A percentile compares a stretch with the other conserved stretches of the same genome.
phyloP scores from a whole-genome alignment of 805 yeast species.

The Priceomyces medius region DNA sequence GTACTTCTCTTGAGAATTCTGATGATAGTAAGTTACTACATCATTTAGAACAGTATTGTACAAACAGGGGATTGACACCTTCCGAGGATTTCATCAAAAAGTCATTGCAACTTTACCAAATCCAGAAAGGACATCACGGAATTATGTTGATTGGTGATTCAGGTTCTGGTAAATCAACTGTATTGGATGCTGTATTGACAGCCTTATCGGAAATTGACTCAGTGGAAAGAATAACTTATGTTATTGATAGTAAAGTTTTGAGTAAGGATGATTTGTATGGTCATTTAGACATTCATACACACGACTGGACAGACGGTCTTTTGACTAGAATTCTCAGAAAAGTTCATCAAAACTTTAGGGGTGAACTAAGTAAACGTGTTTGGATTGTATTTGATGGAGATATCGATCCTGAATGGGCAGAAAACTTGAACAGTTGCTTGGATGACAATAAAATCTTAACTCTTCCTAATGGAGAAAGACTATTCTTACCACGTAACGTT shows the following conservation, averaged over 20 bases:
- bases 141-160: conserved; percentile 76
- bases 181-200: conserved; percentile 49
- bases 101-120: conserved; percentile 58
- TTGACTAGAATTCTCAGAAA: conserved; percentile 66
- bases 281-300: conserved; percentile 63
- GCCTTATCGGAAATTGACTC: conserved; percentile 39
- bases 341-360: conserved; percentile 53
- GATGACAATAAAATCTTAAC: conserved; percentile 85
- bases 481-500: conserved; percentile 62
- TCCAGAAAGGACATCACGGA: conserved; percentile 69
- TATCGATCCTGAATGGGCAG: conserved; percentile 92
- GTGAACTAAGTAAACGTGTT: conserved; percentile 52
- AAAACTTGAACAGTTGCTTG: conserved; percentile 81
- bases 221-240: conserved; percentile 37
- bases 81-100: conserved; percentile 51
- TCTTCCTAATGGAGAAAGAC: conserved; percentile 85
- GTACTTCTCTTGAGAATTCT: conserved; percentile 12
- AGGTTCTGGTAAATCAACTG: conserved; percentile 69
- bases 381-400: conserved; percentile 94
- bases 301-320: conserved; percentile 93
- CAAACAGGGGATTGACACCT: conserved; percentile 26
- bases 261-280: conserved; percentile 71
- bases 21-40: conserved; percentile 25
- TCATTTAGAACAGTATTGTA: conserved; percentile 25
- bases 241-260: conserved; percentile 75